phyloP scores from a whole-genome alignment of 805 yeast species.

The Candida vartiovaarae region DNA sequence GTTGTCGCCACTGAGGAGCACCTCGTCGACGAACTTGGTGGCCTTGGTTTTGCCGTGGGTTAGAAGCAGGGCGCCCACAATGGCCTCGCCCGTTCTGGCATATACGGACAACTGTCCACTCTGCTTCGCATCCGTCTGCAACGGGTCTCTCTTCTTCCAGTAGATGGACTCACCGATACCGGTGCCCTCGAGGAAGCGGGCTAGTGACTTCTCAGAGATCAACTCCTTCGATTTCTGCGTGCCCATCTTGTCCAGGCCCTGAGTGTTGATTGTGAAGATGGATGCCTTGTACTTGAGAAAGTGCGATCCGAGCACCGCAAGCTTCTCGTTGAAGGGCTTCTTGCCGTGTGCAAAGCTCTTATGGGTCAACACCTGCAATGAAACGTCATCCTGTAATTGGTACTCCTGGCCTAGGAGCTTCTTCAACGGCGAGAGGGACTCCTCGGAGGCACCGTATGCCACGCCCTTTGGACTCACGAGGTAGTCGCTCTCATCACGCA shows the following conservation, averaged over 20 bases:
- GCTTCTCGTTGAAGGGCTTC: slow-evolving; percentile 83
- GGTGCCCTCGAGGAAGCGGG: slow-evolving; percentile 42
- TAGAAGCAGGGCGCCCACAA: slow-evolving; percentile 62
- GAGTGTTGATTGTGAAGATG: slow-evolving; percentile 23
- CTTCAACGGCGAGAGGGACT: slow-evolving; percentile 43
- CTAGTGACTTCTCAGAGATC: slow-evolving; percentile 42
- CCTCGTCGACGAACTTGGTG: slow-evolving; percentile 48
- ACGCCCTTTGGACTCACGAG: slow-evolving; percentile 42
- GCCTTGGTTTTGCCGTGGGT: slow-evolving; percentile 56
- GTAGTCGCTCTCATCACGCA: slow-evolving; percentile 61
- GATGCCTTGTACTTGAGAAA: slow-evolving; percentile 40
- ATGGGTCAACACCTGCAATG: slow-evolving; percentile 82
- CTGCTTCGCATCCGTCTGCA: slow-evolving; percentile 33
- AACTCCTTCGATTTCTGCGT: slow-evolving; percentile 44
- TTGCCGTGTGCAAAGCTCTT: slow-evolving; percentile 91
- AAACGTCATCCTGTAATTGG: slow-evolving; percentile 49
- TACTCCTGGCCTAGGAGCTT: slow-evolving; percentile 42
- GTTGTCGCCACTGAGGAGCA: slow-evolving; percentile 27
- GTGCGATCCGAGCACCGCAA: slow-evolving; percentile 66
- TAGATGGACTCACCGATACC: slow-evolving; percentile 50
- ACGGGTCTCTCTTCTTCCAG: slow-evolving; percentile 56
- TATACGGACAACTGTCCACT: slow-evolving; percentile 52
- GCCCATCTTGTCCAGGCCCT: slow-evolving; percentile 48
- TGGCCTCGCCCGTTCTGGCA: slow-evolving; percentile 49
- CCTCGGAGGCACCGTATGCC: slow-evolving; percentile 44